Percentiles rank a stretch among this genome's conserved stretches.
phyloP scores from a whole-genome alignment of 129 eudicot species.

The Arctium minus region DNA sequence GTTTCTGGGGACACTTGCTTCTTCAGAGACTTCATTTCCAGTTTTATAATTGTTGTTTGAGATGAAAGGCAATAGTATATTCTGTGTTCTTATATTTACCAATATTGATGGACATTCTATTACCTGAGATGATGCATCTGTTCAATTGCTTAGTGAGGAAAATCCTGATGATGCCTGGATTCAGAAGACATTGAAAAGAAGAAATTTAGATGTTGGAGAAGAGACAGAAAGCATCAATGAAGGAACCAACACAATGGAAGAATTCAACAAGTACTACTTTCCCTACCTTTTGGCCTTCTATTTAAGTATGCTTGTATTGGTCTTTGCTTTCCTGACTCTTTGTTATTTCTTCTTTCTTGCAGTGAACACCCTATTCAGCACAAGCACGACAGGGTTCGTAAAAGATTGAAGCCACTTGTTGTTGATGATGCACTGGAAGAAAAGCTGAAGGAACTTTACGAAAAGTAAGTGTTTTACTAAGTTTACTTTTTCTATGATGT shows the following conservation, averaged over 20 bases:
- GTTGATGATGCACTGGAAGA: slow-evolving; percentile 50
- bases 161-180: slow-evolving; percentile 24
- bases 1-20: not conserved
- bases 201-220: slow-evolving; percentile 22
- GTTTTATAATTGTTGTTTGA: not conserved
- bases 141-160: slow-evolving; percentile 46
- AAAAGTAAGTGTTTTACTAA: slow-evolving; percentile 49
- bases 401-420: slow-evolving; percentile 50
- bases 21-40: not conserved
- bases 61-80: not conserved
- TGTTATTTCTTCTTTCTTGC: slow-evolving; percentile 31
- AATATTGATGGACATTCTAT: slow-evolving; percentile 13
- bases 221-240: slow-evolving; percentile 35
- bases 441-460: slow-evolving; percentile 58
- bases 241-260: slow-evolving; percentile 21
- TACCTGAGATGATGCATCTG: slow-evolving; percentile 13
- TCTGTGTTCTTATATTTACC: slow-evolving; percentile 2
- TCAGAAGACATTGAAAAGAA: slow-evolving; percentile 32
- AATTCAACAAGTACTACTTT: slow-evolving; percentile 32
- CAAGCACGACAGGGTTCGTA: slow-evolving; percentile 31
- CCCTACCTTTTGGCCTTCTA: not conserved
- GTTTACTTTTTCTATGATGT: not conserved
- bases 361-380: slow-evolving; percentile 44
- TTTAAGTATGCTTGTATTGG: slow-evolving; percentile 2
- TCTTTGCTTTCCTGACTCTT: not conserved